phyloP scores from a whole-genome alignment of 352 stramenopile species.

The Globisporangium barbulae region DNA sequence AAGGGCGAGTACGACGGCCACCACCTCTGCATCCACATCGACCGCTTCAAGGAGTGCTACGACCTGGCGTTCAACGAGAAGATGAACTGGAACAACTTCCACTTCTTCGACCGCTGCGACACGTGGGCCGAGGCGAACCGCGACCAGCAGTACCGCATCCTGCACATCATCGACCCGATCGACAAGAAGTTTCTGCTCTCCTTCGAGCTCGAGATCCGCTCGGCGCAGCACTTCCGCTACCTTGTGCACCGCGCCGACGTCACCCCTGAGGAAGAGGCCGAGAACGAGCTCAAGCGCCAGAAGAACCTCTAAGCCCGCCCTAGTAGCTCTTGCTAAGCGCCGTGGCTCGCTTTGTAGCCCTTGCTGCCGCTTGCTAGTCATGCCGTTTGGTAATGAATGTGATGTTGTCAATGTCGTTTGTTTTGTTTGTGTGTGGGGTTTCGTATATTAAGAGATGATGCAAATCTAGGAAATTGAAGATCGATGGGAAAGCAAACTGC shows the following conservation, averaged over 20 bases:
- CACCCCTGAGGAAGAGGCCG: slow-evolving; percentile 43
- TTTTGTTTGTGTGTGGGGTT: background rate
- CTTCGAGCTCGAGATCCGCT: slow-evolving; percentile 73
- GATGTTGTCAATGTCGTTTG: background rate
- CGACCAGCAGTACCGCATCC: slow-evolving; percentile 71
- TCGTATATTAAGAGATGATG: slow-evolving; percentile 1
- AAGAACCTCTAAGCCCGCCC: slow-evolving; percentile 41
- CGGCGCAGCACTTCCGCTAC: slow-evolving; percentile 65
- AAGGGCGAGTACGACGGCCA: slow-evolving; percentile 72
- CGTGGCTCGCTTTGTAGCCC: background rate
- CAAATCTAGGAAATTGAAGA: background rate
- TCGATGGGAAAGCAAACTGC: background rate
- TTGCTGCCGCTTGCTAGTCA: background rate
- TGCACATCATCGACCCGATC: slow-evolving; percentile 59
- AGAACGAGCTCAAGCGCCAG: slow-evolving; percentile 53
- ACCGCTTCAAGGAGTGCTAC: slow-evolving; percentile 65
- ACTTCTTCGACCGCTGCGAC: slow-evolving; percentile 72
- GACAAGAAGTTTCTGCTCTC: slow-evolving; percentile 62
- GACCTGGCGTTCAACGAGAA: slow-evolving; percentile 49
- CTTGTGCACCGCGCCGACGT: slow-evolving; percentile 57
- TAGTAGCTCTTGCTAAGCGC: background rate
- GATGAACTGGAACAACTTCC: slow-evolving; percentile 71
- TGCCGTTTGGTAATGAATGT: background rate
- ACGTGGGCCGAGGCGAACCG: slow-evolving; percentile 61
- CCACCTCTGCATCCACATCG: slow-evolving; percentile 74